Evolutionary conservation across 768 basidiomycete species (phyloP).

Genomic region (Suillus lakei): DNA sequence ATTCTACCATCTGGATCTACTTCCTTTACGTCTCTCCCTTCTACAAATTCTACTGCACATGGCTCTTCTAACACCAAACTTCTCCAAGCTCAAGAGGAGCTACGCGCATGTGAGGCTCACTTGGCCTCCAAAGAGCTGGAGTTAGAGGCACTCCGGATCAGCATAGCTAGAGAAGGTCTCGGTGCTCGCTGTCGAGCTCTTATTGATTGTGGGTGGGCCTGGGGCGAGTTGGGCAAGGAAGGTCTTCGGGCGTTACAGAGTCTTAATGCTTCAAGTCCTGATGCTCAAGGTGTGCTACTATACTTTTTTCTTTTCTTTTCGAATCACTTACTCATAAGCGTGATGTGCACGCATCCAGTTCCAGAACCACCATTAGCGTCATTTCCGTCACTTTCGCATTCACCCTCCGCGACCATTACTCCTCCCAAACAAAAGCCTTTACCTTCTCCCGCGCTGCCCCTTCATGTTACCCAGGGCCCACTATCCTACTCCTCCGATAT

Average conservation of each 20-base stretch:
- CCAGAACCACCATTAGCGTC: constrained; percentile 7
- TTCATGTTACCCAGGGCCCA: constrained; percentile 17
- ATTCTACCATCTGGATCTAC: constrained; percentile 41
- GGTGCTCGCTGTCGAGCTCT: constrained; percentile 66
- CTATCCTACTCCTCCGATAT: constrained; percentile 50
- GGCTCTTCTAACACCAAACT: constrained; percentile 49
- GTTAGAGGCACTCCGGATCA: constrained; percentile 54
- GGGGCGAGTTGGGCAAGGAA: constrained; percentile 70
- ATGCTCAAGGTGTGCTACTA: constrained; percentile 9
- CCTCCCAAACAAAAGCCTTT: constrained; percentile 12
- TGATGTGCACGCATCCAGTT: not conserved
- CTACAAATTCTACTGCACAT: constrained; percentile 30
- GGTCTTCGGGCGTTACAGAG: constrained; percentile 44
- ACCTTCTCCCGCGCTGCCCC: constrained; percentile 13
- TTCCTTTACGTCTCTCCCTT: constrained; percentile 47
- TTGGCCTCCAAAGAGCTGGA: constrained; percentile 72
- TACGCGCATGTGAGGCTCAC: constrained; percentile 83
- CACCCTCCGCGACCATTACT: constrained; percentile 6
- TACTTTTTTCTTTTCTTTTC: not conserved
- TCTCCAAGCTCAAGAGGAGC: constrained; percentile 68
- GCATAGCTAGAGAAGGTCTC: constrained; percentile 66
- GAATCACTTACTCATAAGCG: not conserved
- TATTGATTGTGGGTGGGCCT: constrained; percentile 69
- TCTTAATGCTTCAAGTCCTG: constrained; percentile 6
- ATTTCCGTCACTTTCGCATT: constrained; percentile 9